Evolutionary conservation across 768 basidiomycete genomes (phyloP), one percentile per base, ranked within the genome.

Genomic region (Cytidiella melzeri): DNA sequence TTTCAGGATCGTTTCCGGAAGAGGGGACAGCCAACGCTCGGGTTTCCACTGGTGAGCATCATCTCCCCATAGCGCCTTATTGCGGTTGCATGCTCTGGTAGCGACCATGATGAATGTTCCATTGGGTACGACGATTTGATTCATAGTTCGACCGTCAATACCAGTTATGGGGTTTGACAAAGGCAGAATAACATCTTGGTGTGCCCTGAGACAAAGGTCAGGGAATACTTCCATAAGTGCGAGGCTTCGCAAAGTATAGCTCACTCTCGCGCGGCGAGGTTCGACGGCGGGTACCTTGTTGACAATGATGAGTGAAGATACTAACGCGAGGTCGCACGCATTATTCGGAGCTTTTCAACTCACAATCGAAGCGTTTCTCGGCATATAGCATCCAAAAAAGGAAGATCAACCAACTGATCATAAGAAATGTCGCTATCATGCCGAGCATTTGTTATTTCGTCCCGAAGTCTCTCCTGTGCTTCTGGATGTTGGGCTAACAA

Each of bases 11-110:
- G 54, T 25, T 23, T 38, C 23, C 6, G 54, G 54, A 24, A 55
- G 30, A n/a, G 54, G 46, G 11, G 45, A 39, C 10, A 84, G 63
- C 84, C 84, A 86, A 5, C 84, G 68, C 43, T 78, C 77, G 0
- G 83, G 84, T 26, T 73, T 66, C 58, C 80, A 87, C 39, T 70
- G 70, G 15, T 73, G 71, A 3, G 80, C 73, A 45, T 79, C 73
- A 0, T 67, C 54, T 1, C 84, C 84, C 84, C 84, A 86, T 24
- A 82, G 58, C 1, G 60, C 61, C 41, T 67, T 68, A 10, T 75
- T 72, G 9, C 65, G 59, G 59, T 84, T 81, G 45, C 81, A 67
- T 15, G 64, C 61, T 2, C 58, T 45, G 23, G 79, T 67, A 1
- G 75, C 70, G 4, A 71, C 61, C 4, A 63, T 54, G 18, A 84